Percentiles rank a stretch among this genome's conserved stretches.
These are phyloP conservation scores for Termitomyces sp. DNA, from an alignment of 1,284 basidiomycete genomes.

Conservation along the genomic window DNA sequence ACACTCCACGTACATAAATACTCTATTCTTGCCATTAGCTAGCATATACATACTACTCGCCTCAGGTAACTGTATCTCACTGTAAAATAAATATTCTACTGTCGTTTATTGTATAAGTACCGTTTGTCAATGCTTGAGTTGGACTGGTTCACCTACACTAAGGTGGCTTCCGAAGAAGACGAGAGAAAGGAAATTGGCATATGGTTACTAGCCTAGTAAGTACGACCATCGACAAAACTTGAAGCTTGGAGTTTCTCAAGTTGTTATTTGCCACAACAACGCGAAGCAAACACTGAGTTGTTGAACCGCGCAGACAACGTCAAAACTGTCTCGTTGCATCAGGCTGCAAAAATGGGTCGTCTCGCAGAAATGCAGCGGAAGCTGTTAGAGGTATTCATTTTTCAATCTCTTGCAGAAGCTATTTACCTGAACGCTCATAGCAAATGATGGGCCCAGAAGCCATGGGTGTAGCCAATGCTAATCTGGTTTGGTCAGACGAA, in stretches of 20 bases:
- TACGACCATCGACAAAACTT: too few species aligned
- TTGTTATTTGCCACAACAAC: not conserved
- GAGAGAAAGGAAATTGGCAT: not conserved
- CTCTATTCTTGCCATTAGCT: not conserved
- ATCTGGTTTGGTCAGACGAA: conserved; percentile 93
- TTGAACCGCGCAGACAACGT: conserved; percentile 3
- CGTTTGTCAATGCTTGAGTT: not conserved
- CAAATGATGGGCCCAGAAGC: conserved; percentile 99
- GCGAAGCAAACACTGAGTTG: conserved; percentile 9
- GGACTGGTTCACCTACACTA: too few species aligned
- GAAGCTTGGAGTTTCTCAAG: too few species aligned
- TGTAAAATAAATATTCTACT: conserved; percentile 1
- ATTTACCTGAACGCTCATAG: conserved; percentile 34
- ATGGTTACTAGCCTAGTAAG: not conserved
- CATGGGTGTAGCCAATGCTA: conserved; percentile 90
- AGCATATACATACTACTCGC: not conserved
- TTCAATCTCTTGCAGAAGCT: conserved; percentile 6
- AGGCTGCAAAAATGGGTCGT: conserved; percentile 57
- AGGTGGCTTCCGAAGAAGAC: not conserved
- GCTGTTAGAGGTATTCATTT: conserved; percentile 71
- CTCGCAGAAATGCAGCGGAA: conserved; percentile 91
- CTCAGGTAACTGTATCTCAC: not conserved
- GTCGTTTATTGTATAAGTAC: not conserved
- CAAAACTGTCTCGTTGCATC: conserved; percentile 3
- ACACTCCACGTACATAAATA: not conserved